Evolutionary conservation across 192 early-diverging fungal species (phyloP), one percentile per base, ranked within the genome.

Genomic region (Coemansia sp.): DNA sequence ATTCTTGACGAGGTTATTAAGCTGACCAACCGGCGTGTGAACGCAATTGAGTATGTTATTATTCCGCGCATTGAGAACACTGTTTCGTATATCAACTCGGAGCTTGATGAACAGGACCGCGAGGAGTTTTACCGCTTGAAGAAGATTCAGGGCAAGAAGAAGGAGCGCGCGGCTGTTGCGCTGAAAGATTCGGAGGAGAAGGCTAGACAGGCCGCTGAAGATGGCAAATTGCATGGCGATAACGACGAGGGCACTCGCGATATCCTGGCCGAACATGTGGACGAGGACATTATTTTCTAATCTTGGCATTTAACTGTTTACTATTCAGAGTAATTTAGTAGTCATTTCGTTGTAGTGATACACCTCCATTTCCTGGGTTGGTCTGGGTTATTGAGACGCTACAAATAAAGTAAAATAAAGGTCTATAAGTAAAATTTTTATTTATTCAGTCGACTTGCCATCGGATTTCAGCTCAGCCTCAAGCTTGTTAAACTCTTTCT

Each of bases 1-100:
- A 97, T 98, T 56, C 81, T 99, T 56, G 97, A 99, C 74, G 97
- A 99, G 83, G 96, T 99, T 53, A 99, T 99, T 80, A 98, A 97
- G 86, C 71, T 96, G 23, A 99, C 97, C 2, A 99, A 99, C 81
- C 90, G 97, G 61, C 88, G 97, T 67, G 97, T 99, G 19, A 99
- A 99, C 64, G 97, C 97, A 20, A 98, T 99, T 68, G 97, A 99
- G 74, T 92, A 98, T 75, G 94, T 99, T 54, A 99, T 98, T 73
- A 99, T 99, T 65, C 97, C 97, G 23, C 87, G 89, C 41, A 91
- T 96, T 62, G 97, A 99, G 71, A 99, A 99, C 83, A 98, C 97
- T 18, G 97, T 99, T 72, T 89, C 89, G 64, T 94, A 93, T 69
- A 94, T 99, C 57, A 91, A 89, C 26, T 94, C 94, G 20, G 97